Percentiles rank a stretch among this genome's conserved stretches.
These are phyloP conservation scores for Calonectria pteridis DNA, from an alignment of 2,329 filamentous ascomycete genomes.

Conservation along the genomic window DNA sequence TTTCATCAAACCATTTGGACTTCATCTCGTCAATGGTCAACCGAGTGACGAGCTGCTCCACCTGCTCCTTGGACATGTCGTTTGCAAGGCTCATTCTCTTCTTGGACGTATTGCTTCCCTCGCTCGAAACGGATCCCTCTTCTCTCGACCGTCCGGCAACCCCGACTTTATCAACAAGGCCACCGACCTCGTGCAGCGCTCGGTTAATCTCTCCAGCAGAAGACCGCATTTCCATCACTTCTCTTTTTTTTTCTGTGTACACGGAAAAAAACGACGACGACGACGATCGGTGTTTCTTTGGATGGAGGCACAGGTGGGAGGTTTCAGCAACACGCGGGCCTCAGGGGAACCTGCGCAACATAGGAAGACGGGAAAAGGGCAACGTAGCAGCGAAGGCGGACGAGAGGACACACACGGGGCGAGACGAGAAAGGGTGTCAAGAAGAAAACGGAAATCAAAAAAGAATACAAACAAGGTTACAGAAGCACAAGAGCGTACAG, in stretches of 20 bases:
- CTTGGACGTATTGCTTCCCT: constrained; percentile 16
- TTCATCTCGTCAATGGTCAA: constrained; percentile 45
- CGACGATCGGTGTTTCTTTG: constrained; percentile 25
- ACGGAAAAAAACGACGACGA: not conserved
- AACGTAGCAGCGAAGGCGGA: constrained; percentile 4
- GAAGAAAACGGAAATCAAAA: not conserved
- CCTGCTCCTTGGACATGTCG: constrained; percentile 43
- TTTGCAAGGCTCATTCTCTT: constrained; percentile 33
- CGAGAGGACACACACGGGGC: no score
- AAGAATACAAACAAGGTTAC: not conserved
- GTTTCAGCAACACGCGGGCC: constrained; percentile 32
- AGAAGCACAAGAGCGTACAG: not conserved
- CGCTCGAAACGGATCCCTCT: constrained; percentile 31
- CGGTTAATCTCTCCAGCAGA: not conserved
- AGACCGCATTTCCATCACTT: constrained; percentile 22
- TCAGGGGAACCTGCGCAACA: constrained; percentile 23
- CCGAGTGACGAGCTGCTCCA: constrained; percentile 40
- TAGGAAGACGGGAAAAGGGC: constrained; percentile 2
- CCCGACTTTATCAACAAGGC: constrained; percentile 36
- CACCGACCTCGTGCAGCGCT: constrained; percentile 22
- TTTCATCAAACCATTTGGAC: constrained; percentile 42
- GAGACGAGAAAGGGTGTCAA: not conserved
- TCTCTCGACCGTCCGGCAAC: constrained; percentile 3
- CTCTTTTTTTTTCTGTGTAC: constrained; percentile 7
- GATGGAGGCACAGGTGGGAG: no score